Evolutionary conservation across 257 asterid species (phyloP).

Genomic region (Agastache rugosa): DNA sequence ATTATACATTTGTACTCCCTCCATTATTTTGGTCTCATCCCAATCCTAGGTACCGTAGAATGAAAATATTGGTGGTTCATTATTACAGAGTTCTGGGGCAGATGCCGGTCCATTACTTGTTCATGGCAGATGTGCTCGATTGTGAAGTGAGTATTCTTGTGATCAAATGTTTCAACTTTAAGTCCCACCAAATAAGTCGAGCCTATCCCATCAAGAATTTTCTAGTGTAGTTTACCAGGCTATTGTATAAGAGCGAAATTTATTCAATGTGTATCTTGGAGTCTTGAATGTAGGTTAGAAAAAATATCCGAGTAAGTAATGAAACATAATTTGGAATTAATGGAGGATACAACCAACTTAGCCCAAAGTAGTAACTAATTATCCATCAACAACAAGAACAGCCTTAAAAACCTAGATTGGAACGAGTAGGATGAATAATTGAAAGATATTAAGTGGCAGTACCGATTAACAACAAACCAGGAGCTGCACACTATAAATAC

Average conservation of each 20-base stretch:
- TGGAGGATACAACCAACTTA: background rate
- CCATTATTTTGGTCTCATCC: background rate
- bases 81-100: background rate
- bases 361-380: background rate
- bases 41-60: background rate
- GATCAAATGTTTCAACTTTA: too few relatives aligned
- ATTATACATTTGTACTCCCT: background rate
- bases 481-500: conserved; percentile 7
- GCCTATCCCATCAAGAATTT: too few relatives aligned
- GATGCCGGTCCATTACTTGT: too few relatives aligned
- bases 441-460: background rate
- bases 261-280: too few relatives aligned
- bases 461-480: background rate
- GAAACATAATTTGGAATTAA: background rate
- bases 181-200: too few relatives aligned
- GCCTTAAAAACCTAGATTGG: background rate
- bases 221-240: too few relatives aligned
- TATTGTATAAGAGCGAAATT: too few relatives aligned
- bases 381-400: background rate
- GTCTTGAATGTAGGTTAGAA: too few relatives aligned
- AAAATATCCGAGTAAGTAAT: too few relatives aligned
- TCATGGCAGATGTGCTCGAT: too few relatives aligned
- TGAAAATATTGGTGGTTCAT: conserved; percentile 21
- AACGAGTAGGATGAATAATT: background rate
- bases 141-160: too few relatives aligned